Base-by-base conservation (phyloP, 495 filamentous ascomycete genomes). In the Beverwykella pulmonaria region DNA sequence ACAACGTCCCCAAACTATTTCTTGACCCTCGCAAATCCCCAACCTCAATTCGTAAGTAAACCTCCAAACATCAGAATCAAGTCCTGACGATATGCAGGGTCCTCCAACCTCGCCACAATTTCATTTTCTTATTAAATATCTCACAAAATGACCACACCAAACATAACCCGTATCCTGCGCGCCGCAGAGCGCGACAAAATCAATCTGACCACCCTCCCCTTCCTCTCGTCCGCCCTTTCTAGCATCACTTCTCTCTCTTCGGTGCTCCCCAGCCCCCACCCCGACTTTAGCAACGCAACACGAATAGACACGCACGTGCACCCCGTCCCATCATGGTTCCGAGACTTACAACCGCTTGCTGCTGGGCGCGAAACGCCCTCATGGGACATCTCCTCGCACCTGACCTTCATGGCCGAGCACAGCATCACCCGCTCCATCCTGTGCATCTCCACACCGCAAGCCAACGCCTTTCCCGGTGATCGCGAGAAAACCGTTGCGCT, bases 261-360 rank as follows among this genome's bases (percentile, higher is more conserved):
- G 12, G 9, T 14, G 1, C 29, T 30, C 2, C 3, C 17, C 1
- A 8, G 9, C 2, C 41, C 20, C 12, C 20, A 59, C n/a, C 68
- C 64, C 2, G 22, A 25, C 22, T 65, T 71, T 46, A 14, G 12
- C 0, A 59, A 62, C 27, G 65, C 65, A 9, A 70, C 69, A 17
- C 46, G 60, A 19, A 67, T 74, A 27, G 72, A 74, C 29, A 67
- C 68, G 2, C 72, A 74, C 60, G 53, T 54, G 34, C 72, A 74
- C 50, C 59, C 64, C 32, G 60, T 72, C 7, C 72, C 62, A 9
- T 32, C 34, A 2, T 74, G 71, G 71, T 74, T 71, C 54, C 64
- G 60, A 19, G 62, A 49, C n/a, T 60, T 74, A 0, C 53, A 68
- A n/a, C 68, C 71, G 1, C 20, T 56, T 0, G 66, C 71, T 1